phyloP scores from a whole-genome alignment of 805 yeast genomes.

The Kluyveromyces lactis region DNA sequence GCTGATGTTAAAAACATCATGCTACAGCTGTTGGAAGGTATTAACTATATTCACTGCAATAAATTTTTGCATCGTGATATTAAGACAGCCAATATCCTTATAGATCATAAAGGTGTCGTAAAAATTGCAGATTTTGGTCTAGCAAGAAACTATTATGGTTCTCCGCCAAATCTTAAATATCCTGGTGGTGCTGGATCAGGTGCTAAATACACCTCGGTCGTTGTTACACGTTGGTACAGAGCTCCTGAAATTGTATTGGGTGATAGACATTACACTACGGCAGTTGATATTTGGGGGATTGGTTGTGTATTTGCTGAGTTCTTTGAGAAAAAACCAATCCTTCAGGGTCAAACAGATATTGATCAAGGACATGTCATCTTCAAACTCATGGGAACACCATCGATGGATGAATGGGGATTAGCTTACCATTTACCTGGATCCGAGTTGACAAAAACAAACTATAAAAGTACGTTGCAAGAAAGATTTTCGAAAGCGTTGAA shows the following conservation, averaged over 20 bases:
- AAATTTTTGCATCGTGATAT: slow-evolving; percentile 78
- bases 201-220: slow-evolving; percentile 51
- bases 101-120: slow-evolving; percentile 66
- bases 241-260: slow-evolving; percentile 92
- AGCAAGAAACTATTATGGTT: slow-evolving; percentile 67
- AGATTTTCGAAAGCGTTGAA: slow-evolving; percentile 37
- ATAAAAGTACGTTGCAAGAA: slow-evolving; percentile 37
- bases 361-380: slow-evolving; percentile 84
- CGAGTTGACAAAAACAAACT: slow-evolving; percentile 30
- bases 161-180: slow-evolving; percentile 41
- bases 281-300: slow-evolving; percentile 96
- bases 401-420: slow-evolving; percentile 50
- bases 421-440: slow-evolving; percentile 47
- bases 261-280: slow-evolving; percentile 79
- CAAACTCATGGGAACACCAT: slow-evolving; percentile 74
- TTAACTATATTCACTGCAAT: slow-evolving; percentile 60
- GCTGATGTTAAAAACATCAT: slow-evolving; percentile 77
- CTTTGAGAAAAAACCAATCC: slow-evolving; percentile 70
- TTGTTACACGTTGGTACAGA: slow-evolving; percentile 95
- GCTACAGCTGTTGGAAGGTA: slow-evolving; percentile 69
- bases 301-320: slow-evolving; percentile 95
- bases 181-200: slow-evolving; percentile 38
- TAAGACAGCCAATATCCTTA: slow-evolving; percentile 89
- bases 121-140: slow-evolving; percentile 95
- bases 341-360: slow-evolving; percentile 77